Conservation (phyloP, 495 filamentous ascomycete genomes). For the Xylaria telfairii region DNA sequence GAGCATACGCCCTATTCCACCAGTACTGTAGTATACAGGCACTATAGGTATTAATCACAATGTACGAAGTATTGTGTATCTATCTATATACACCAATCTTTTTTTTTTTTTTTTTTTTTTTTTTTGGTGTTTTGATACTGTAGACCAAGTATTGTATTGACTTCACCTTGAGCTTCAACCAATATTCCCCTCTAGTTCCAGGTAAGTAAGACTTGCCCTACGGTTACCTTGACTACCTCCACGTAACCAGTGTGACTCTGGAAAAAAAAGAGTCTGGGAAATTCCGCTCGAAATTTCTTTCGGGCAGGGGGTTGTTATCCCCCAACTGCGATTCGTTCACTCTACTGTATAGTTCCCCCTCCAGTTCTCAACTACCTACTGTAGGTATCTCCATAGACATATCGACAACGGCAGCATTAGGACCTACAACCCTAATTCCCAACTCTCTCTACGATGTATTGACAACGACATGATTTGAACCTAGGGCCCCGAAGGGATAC, state of each 20-base stretch:
- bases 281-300: neutral
- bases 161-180: neutral
- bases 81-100: no score
- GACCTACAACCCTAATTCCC: slow-evolving; percentile 10
- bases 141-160: neutral
- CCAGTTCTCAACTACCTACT: neutral
- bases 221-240: neutral
- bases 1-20: neutral
- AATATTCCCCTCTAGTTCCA: neutral
- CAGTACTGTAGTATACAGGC: no score
- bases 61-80: no score
- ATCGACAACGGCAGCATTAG: neutral
- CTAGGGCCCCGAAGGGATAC: slow-evolving; percentile 7
- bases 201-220: neutral
- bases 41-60: no score
- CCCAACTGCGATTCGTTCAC: no score
- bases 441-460: no score
- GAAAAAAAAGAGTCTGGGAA: neutral
- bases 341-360: no score
- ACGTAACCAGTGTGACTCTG: neutral
- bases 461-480: slow-evolving; percentile 16
- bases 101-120: no score
- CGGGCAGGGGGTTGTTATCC: neutral
- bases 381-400: no score
- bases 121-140: no score